Conservation (phyloP, 306 rosid species). For the Cyclanthera cordifolia region DNA sequence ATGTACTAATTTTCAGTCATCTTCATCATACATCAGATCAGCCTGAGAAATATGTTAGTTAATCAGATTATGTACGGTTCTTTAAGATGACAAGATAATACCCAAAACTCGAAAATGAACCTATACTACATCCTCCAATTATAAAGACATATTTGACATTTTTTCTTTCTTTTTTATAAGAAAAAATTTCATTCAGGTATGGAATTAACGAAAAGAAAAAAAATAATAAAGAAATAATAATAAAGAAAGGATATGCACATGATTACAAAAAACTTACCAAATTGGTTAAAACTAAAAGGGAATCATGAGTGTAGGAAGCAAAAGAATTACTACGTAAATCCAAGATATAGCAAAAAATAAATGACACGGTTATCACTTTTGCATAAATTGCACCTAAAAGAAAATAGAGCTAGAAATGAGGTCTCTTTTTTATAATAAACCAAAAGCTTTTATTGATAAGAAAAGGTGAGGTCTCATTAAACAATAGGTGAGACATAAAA, state of each 20-base stretch:
- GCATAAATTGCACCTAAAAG: not conserved
- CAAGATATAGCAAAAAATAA: no score
- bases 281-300: no score
- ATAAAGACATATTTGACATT: not conserved
- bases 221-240: no score
- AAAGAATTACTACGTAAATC: no score
- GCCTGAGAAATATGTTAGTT: not conserved
- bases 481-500: not conserved
- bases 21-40: not conserved
- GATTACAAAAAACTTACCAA: no score
- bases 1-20: not conserved
- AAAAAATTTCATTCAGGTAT: no score
- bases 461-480: not conserved
- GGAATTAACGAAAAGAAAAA: no score
- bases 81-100: not conserved
- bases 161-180: no score
- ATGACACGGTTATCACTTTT: not conserved
- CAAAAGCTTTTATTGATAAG: no score
- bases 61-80: not conserved
- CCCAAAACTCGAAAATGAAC: not conserved
- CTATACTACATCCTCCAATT: not conserved
- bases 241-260: no score
- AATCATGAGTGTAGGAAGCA: no score
- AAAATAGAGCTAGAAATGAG: not conserved
- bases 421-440: no score